These are phyloP conservation scores for Aaosphaeria pasadenensis DNA, from an alignment of 2,329 filamentous ascomycete species.

Conservation along the genomic window DNA sequence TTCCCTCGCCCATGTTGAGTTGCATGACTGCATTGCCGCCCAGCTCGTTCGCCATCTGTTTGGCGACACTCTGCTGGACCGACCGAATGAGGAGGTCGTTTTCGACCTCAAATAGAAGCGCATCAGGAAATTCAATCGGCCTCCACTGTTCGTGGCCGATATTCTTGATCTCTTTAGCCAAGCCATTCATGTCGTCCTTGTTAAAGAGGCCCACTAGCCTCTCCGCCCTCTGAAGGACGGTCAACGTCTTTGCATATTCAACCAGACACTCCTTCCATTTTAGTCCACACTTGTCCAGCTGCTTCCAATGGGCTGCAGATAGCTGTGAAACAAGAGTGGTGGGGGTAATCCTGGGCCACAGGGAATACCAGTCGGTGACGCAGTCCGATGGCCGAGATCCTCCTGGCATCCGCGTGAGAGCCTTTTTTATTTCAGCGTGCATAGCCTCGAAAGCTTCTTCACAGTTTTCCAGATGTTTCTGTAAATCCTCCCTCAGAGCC, in stretches of 20 bases:
- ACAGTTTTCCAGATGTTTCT: no score
- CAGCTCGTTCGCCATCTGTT: conserved; percentile 46
- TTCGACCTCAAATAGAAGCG: conserved; percentile 61
- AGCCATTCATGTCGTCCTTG: conserved; percentile 6
- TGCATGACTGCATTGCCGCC: conserved; percentile 14
- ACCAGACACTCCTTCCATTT: conserved; percentile 22
- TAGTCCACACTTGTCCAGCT: no score
- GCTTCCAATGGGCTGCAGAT: no score
- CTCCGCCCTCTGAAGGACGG: conserved; percentile 26
- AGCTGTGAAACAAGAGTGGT: no score
- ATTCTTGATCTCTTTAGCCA: conserved; percentile 38
- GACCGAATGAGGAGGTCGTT: conserved; percentile 57
- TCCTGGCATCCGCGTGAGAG: no score
- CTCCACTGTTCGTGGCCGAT: conserved; percentile 55
- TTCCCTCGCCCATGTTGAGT: conserved; percentile 18
- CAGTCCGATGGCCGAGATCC: no score
- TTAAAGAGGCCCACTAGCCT: conserved; percentile 17
- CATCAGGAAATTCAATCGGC: conserved; percentile 52
- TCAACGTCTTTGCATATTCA: conserved; percentile 23
- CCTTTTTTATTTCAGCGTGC: no score
- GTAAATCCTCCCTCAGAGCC: no score
- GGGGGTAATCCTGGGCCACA: no score
- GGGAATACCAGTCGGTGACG: no score
- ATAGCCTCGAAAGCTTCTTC: no score
- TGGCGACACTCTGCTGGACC: conserved; percentile 56